Conservation (phyloP, 179 eudicot species). For the Amaranthus tricolor region DNA sequence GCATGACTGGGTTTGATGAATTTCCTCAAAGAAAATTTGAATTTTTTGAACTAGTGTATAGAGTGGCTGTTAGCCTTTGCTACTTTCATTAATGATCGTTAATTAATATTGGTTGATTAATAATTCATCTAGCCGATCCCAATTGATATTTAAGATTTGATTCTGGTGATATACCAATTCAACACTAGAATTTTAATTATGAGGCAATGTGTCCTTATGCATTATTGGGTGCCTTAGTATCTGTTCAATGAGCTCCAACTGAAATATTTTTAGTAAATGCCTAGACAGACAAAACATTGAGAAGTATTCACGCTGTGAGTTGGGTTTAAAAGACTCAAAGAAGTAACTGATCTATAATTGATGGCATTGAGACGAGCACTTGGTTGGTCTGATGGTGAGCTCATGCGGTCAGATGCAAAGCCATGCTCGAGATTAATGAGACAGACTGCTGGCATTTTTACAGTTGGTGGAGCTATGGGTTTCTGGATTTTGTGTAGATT, state of each 20-base stretch:
- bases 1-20: slow-evolving; percentile 28
- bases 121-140: background rate
- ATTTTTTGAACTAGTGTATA: background rate
- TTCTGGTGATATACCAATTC: background rate
- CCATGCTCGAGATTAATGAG: slow-evolving; percentile 87
- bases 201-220: background rate
- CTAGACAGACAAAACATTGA: background rate
- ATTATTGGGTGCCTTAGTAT: background rate
- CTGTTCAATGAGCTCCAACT: background rate
- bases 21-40: slow-evolving; percentile 12
- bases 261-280: background rate
- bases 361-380: slow-evolving; percentile 81
- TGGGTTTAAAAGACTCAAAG: slow-evolving; percentile 10
- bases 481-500: slow-evolving; percentile 91
- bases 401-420: slow-evolving; percentile 88
- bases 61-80: background rate
- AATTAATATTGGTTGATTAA: background rate
- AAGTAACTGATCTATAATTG: background rate
- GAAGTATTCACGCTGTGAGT: background rate
- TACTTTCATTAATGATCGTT: background rate
- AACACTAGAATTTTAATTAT: background rate
- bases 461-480: slow-evolving; percentile 86
- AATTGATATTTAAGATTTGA: background rate
- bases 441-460: slow-evolving; percentile 82
- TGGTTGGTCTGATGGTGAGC: slow-evolving; percentile 90